These are phyloP conservation scores for Russula virescens DNA, from an alignment of 768 basidiomycete genomes.

Conservation along the genomic window DNA sequence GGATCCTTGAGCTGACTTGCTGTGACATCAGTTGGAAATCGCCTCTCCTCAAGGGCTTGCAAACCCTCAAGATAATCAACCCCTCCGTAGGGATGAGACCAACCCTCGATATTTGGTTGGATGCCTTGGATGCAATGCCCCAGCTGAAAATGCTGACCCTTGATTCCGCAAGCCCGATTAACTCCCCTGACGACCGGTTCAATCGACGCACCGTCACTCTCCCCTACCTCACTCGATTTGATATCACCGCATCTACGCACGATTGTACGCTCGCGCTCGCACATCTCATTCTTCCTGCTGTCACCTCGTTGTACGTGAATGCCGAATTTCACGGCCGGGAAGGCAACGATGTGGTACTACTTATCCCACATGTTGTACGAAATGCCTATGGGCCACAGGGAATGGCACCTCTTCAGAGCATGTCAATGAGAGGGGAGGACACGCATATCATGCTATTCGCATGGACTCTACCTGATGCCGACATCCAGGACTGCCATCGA, in stretches of 20 bases:
- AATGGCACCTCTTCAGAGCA: constrained; percentile 6
- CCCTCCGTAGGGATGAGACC: background rate
- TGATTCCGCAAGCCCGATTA: constrained; percentile 2
- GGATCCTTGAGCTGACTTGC: background rate
- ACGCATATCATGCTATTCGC: background rate
- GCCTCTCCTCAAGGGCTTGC: constrained; percentile 8
- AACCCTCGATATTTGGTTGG: constrained; percentile 5
- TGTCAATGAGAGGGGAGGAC: background rate
- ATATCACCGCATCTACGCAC: background rate
- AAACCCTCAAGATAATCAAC: background rate
- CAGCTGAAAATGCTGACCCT: constrained; percentile 8
- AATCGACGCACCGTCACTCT: background rate
- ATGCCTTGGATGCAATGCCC: constrained; percentile 10
- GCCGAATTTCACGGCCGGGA: background rate
- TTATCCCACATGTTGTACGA: background rate
- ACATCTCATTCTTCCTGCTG: constrained; percentile 12
- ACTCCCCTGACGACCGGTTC: too few relatives aligned
- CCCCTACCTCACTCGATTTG: background rate
- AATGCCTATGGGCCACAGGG: background rate
- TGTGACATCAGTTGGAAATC: background rate
- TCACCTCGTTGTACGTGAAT: background rate
- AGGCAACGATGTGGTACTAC: background rate
- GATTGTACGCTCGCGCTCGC: constrained; percentile 2
- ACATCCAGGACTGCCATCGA: background rate
- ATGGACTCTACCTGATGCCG: constrained; percentile 1